A percentile compares a stretch with the other conserved stretches of the same genome.
Evolutionary conservation across 1,284 basidiomycete genomes (phyloP).

Genomic region (Cystobasidiaceae sp.): DNA sequence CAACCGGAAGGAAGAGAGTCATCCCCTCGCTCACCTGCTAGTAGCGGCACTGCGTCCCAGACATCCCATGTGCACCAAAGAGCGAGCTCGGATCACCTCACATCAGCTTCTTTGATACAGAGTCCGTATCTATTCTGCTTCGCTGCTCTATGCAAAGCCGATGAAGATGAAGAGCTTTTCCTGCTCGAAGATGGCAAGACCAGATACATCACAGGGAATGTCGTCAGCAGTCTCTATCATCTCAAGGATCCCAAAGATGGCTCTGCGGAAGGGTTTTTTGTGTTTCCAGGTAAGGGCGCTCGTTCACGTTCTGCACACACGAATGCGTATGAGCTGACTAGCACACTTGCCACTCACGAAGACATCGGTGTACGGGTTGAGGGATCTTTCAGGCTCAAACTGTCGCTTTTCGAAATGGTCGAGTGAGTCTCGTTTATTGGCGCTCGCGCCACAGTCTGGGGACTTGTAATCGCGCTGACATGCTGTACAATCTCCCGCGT

Average conservation of each 20-base stretch:
- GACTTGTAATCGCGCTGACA: neutral
- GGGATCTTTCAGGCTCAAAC: conserved; percentile 77
- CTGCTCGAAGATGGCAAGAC: conserved; percentile 90
- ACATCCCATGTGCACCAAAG: neutral
- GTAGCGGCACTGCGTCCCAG: conserved; percentile 13
- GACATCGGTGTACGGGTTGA: conserved; percentile 61
- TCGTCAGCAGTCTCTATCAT: conserved; percentile 89
- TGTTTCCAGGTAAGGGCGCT: conserved; percentile 49
- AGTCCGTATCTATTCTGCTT: conserved; percentile 95
- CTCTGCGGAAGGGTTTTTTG: conserved; percentile 79
- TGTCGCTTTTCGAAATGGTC: conserved; percentile 87
- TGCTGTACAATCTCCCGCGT: too few relatives aligned
- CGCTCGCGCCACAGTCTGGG: too few relatives aligned
- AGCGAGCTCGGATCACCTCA: neutral
- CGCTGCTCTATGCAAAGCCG: conserved; percentile 57
- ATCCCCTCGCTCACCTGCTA: neutral
- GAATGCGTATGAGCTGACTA: too few relatives aligned
- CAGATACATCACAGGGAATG: conserved; percentile 77
- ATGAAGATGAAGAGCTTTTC: conserved; percentile 75
- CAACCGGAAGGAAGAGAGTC: conserved; percentile 3
- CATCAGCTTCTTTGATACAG: conserved; percentile 52
- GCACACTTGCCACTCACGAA: too few relatives aligned
- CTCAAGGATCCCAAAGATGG: conserved; percentile 81
- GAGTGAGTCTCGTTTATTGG: conserved; percentile 57
- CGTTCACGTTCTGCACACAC: too few relatives aligned